Conservation (phyloP, 2,329 filamentous ascomycete species). For the Exophiala mesophila region DNA sequence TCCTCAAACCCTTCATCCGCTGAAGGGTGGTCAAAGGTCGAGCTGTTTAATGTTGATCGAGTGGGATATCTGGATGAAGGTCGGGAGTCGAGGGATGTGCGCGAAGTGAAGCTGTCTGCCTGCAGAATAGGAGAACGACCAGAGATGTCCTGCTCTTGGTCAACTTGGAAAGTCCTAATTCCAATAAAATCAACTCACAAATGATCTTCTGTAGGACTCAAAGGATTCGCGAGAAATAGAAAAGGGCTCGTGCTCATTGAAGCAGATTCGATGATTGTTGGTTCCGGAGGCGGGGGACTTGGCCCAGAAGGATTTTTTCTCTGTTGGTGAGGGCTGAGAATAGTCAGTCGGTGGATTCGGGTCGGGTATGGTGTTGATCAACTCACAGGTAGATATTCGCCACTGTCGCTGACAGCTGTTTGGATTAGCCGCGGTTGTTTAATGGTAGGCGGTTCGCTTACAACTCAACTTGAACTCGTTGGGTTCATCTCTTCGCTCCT, state of each 20-base stretch:
- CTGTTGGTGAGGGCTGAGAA: slow-evolving; percentile 76
- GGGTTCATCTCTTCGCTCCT: slow-evolving; percentile 58
- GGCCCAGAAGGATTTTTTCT: slow-evolving; percentile 74
- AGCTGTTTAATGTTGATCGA: slow-evolving; percentile 56
- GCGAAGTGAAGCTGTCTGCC: slow-evolving; percentile 55
- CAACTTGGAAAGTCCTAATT: too few relatives aligned
- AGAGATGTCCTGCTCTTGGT: slow-evolving; percentile 68
- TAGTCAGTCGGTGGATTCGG: neutral
- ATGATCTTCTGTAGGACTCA: slow-evolving; percentile 91
- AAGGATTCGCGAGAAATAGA: slow-evolving; percentile 95
- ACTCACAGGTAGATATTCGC: slow-evolving; percentile 81
- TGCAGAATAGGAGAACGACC: slow-evolving; percentile 71
- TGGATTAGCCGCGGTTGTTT: slow-evolving; percentile 29
- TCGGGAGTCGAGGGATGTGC: slow-evolving; percentile 76
- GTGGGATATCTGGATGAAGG: slow-evolving; percentile 56
- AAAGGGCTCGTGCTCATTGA: slow-evolving; percentile 85
- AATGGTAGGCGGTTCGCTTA: slow-evolving; percentile 40
- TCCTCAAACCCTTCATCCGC: slow-evolving; percentile 66
- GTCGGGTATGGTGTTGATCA: slow-evolving; percentile 30
- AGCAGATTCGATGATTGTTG: slow-evolving; percentile 57
- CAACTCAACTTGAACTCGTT: slow-evolving; percentile 77
- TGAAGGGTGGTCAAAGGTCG: slow-evolving; percentile 57
- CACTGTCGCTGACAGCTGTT: slow-evolving; percentile 89
- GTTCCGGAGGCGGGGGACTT: slow-evolving; percentile 45
- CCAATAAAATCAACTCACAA: too few relatives aligned